Conservation (phyloP, 2,329 filamentous ascomycete genomes). For the Pseudogymnoascus sp. region DNA sequence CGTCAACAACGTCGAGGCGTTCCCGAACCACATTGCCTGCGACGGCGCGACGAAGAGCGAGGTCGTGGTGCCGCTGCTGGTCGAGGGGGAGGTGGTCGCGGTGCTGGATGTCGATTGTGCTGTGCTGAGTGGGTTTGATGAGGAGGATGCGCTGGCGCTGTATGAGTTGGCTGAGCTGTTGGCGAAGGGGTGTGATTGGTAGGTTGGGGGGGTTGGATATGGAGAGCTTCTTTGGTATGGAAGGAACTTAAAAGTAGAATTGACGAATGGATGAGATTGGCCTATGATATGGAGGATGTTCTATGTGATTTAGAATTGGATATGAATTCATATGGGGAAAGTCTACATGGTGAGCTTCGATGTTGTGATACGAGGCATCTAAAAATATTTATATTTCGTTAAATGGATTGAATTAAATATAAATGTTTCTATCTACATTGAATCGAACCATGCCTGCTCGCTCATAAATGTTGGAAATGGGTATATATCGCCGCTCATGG, state of each 20-base stretch:
- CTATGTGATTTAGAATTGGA: not conserved
- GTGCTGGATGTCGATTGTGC: constrained; percentile 78
- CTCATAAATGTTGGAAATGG: constrained; percentile 3
- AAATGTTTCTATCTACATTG: not conserved
- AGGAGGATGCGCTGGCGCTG: constrained; percentile 55
- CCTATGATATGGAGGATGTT: not conserved
- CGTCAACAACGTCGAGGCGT: constrained; percentile 60
- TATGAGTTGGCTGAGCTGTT: constrained; percentile 58
- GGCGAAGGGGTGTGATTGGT: constrained; percentile 58
- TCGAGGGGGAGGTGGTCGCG: constrained; percentile 43
- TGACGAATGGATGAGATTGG: not conserved
- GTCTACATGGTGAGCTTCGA: not conserved
- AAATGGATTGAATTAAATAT: constrained; percentile 3
- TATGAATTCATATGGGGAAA: not conserved
- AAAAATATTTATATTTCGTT: not conserved
- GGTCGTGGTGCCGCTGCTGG: constrained; percentile 65
- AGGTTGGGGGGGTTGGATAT: not conserved
- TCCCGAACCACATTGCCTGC: constrained; percentile 76
- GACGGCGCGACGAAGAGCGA: constrained; percentile 69
- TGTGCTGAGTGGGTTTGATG: constrained; percentile 56
- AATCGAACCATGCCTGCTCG: not conserved
- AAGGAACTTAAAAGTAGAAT: not conserved
- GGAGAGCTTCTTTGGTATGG: not conserved
- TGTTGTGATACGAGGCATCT: not conserved
- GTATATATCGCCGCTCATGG: constrained; percentile 1